Evolutionary conservation across 2,329 filamentous ascomycete species (phyloP).

Genomic region (Paracoccidioides brasiliensis): DNA sequence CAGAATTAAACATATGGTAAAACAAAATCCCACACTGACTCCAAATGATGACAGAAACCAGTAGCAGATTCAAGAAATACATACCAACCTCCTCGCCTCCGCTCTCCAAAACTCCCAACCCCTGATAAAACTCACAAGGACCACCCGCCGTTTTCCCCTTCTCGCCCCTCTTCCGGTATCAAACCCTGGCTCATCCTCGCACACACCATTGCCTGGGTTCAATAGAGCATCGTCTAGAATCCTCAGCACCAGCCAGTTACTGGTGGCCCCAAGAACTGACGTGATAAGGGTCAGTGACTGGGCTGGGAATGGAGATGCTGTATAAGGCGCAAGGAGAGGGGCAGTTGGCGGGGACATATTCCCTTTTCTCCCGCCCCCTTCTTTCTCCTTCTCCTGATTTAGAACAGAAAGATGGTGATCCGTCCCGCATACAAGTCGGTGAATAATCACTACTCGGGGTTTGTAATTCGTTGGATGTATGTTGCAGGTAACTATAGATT

Average conservation of each 20-base stretch:
- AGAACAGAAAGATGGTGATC: not conserved
- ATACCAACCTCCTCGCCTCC: slow-evolving; percentile 53
- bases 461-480: not conserved
- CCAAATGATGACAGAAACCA: slow-evolving; percentile 2
- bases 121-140: slow-evolving; percentile 73
- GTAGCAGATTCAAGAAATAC: slow-evolving; percentile 10
- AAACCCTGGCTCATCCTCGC: slow-evolving; percentile 14
- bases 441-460: not conserved
- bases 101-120: slow-evolving; percentile 67
- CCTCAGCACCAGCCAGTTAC: slow-evolving; percentile 45
- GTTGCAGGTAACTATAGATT: not conserved
- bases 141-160: slow-evolving; percentile 36
- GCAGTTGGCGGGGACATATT: slow-evolving; percentile 10
- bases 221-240: slow-evolving; percentile 38
- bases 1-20: not conserved
- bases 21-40: not conserved
- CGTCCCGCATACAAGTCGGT: no score
- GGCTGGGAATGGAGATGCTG: slow-evolving; percentile 17
- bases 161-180: slow-evolving; percentile 1
- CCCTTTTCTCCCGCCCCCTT: not conserved
- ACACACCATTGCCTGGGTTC: slow-evolving; percentile 8
- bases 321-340: slow-evolving; percentile 10
- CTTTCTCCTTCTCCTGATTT: not conserved
- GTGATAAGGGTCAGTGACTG: slow-evolving; percentile 30
- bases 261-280: slow-evolving; percentile 34